Evolutionary conservation across 208 protist species (phyloP), one percentile per base, ranked within the genome.

Genomic region (Novymonas esmeraldas): DNA sequence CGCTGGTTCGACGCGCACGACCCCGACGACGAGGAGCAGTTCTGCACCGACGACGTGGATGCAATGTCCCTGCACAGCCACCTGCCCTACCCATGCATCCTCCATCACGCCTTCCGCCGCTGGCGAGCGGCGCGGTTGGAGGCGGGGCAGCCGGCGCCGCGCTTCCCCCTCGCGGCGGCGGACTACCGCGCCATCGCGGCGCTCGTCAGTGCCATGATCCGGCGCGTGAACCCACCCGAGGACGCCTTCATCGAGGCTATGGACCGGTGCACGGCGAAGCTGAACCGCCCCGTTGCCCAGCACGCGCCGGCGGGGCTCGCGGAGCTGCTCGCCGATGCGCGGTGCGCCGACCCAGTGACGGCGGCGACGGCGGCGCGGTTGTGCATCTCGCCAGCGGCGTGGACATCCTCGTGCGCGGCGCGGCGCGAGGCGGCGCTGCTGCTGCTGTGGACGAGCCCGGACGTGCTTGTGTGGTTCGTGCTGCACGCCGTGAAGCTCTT

Each of bases 51-150:
- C 7, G 73, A 82, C 62, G 49, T 50, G 38, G 76, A 76, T 20
- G 41, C 64, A 6, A 67, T 73, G 63, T 62, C 62, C 36, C 51
- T 84, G 34, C 85, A 90, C 50, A 85, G 84, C 46, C 93, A 98
- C 71, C 59, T 98, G 14, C 96, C 97, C 11, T 98, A 90, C 67
- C 82, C 90, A 10, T 84, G 92, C 20, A 79, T 98, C 33, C 64
- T 97, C 16, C 69, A 95, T 50, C 77, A 92, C 44, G 88, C 89
- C 5, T 74, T 86, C 48, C 54, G 73, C 13, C 63, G 79, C 42
- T 83, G 82, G 81, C 73, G 75, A 60, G 46, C 31, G 1, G 63
- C 72, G 29, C 16, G 64, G 36, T 36, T 44, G 4, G 29, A 14
- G 10, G 36, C 28, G 20, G 69, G 46, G 31, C 34, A 68, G 22